A percentile compares a stretch with the other conserved stretches of the same genome.
Evolutionary conservation across 768 basidiomycete species (phyloP).

Genomic region (Suillus plorans): DNA sequence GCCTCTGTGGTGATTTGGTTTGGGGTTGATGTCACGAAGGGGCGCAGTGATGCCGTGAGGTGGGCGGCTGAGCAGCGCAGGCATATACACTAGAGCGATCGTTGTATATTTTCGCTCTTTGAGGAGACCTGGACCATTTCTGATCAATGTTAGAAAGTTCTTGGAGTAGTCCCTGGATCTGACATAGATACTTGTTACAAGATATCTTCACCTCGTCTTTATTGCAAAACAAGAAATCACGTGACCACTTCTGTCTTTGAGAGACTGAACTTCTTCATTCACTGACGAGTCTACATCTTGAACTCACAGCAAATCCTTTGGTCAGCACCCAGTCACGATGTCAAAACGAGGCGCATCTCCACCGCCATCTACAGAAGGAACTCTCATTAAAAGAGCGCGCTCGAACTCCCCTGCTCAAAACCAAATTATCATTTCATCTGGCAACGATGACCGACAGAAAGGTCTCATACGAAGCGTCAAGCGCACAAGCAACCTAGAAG

Average conservation of each 20-base stretch:
- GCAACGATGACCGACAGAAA: conserved; percentile 70
- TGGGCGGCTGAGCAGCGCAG: conserved; percentile 46
- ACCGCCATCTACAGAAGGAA: conserved; percentile 42
- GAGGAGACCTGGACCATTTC: background rate
- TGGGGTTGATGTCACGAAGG: conserved; percentile 61
- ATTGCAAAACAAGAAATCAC: background rate
- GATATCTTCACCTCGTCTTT: too few relatives aligned
- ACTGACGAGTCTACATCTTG: background rate
- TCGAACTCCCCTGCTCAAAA: conserved; percentile 52
- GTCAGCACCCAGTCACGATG: conserved; percentile 39
- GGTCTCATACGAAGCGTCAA: conserved; percentile 83
- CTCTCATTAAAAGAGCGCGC: conserved; percentile 63
- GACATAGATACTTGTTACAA: background rate
- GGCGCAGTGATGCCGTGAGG: conserved; percentile 56
- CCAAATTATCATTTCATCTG: conserved; percentile 77
- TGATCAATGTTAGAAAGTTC: background rate
- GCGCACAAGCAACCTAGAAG: conserved; percentile 89
- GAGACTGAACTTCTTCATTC: background rate
- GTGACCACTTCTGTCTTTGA: background rate
- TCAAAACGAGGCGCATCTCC: conserved; percentile 71
- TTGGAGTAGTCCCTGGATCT: background rate
- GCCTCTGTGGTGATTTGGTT: conserved; percentile 82
- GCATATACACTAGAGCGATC: background rate
- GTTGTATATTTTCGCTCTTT: background rate
- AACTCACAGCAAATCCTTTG: background rate